Conservation (phyloP, 208 protist genomes). For the Acanthamoeba sp. region DNA sequence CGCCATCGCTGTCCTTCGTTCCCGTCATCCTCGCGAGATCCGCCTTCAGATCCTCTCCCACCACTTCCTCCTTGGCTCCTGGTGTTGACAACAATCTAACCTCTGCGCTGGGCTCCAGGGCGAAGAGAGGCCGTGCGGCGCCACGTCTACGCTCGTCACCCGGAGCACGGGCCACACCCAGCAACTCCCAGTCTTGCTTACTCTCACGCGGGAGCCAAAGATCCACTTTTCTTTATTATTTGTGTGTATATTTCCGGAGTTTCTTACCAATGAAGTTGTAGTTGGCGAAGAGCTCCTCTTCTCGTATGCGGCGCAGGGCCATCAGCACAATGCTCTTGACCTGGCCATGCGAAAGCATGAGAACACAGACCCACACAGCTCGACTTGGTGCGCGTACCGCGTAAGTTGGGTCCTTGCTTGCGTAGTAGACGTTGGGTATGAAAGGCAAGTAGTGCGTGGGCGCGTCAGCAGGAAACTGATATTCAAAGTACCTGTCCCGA, state of each 20-base stretch:
- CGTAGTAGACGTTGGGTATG: constrained; percentile 42
- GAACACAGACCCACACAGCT: not conserved
- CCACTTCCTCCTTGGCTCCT: not conserved
- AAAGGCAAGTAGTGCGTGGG: constrained; percentile 12
- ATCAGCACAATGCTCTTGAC: constrained; percentile 64
- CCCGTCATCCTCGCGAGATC: not conserved
- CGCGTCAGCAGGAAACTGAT: not conserved
- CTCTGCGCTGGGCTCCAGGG: not conserved
- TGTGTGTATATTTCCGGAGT: no score
- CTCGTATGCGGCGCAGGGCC: constrained; percentile 24
- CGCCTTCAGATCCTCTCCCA: not conserved
- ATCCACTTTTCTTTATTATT: no score
- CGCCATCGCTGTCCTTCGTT: not conserved
- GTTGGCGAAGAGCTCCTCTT: constrained; percentile 52
- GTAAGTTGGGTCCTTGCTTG: not conserved
- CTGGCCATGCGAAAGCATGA: not conserved
- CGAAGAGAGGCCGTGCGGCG: no score
- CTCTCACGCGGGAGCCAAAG: no score
- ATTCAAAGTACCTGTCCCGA: constrained; percentile 63
- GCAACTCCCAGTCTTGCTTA: no score
- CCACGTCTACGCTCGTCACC: no score
- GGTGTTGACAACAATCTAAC: not conserved
- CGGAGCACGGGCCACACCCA: no score
- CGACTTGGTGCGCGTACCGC: not conserved
- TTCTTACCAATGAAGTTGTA: constrained; percentile 67